Base-by-base conservation (phyloP, 768 basidiomycete species). In the Russula virescens region DNA sequence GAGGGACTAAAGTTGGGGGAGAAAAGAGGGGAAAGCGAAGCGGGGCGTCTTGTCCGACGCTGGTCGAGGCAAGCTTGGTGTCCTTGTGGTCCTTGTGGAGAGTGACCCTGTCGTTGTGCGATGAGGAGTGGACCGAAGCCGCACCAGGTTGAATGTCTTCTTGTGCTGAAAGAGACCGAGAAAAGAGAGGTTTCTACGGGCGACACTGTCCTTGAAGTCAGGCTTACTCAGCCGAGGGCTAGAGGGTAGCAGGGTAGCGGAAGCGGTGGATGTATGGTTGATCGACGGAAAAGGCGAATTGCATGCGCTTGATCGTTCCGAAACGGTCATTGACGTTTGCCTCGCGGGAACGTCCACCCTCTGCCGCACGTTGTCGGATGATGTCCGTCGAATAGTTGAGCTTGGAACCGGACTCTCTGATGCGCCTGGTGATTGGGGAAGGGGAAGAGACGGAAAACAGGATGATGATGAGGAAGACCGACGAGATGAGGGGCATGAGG, bases 231-330 rank as follows among this genome's bases (percentile, higher is more conserved):
- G 79, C 74, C 19, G 84, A 85, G 7, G 86, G 87, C 69, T 83
- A 83, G 25, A 83, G 75, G 72, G 80, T 66, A 81, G 81, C 23
- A 76, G 77, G 23, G 75, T 68, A 62, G 78, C 79, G 18, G 80
- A 74, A 18, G 72, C 72, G 23, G 81, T 71, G 1, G 81, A 78
- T 18, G 76, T 57, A 54, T n/a, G 86, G 87, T 62, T 87, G 85
- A 74, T 92, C 91, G 67, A 92, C 80, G 67, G 87, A 87, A 73
- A 93, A 93, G 1, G 90, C 93, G 75, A 91, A 93, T 68, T 94
- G 91, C 89, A 92, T 91, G 49, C 90, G 85, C 67, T 90, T 88
- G 75, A 92, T 88, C 54, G 81, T 87, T 14, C 88, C 89, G 6
- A 86, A 84, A 60, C 78, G 77, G 28, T 82, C 79, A 64, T 85